These are phyloP conservation scores for Salix brachista DNA, from an alignment of 345 rosid genomes.

Conservation along the genomic window DNA sequence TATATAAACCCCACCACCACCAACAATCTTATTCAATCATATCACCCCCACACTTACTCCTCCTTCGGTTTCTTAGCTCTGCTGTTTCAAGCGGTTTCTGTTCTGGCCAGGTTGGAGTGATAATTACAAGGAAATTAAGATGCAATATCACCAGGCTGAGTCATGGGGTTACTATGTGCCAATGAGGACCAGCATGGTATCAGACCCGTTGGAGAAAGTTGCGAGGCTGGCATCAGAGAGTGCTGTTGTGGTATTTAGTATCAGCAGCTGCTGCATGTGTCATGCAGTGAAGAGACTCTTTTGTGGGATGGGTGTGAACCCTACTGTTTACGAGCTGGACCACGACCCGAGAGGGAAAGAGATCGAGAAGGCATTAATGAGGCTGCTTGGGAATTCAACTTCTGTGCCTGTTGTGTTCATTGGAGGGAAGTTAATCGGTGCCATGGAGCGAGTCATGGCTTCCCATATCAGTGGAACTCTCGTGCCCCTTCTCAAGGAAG, in stretches of 20 bases:
- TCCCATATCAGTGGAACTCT: slow-evolving; percentile 61
- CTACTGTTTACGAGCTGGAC: slow-evolving; percentile 57
- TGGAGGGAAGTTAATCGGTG: slow-evolving; percentile 59
- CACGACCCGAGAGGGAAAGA: slow-evolving; percentile 56
- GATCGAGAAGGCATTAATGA: slow-evolving; percentile 42
- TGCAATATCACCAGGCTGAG: slow-evolving; percentile 12
- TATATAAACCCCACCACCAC: background rate
- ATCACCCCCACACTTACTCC: background rate
- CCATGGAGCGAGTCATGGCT: slow-evolving; percentile 65
- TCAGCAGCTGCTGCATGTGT: slow-evolving; percentile 67
- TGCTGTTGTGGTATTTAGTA: slow-evolving; percentile 65
- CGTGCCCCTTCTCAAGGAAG: slow-evolving; percentile 68
- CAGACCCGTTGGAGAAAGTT: slow-evolving; percentile 46
- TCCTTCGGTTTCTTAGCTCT: background rate
- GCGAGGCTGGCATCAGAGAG: slow-evolving; percentile 52
- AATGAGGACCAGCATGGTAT: slow-evolving; percentile 3
- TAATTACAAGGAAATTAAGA: background rate
- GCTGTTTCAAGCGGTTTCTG: background rate
- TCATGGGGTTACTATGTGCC: slow-evolving; percentile 18
- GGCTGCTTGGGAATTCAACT: slow-evolving; percentile 26
- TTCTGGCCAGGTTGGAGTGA: background rate
- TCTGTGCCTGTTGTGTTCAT: slow-evolving; percentile 55
- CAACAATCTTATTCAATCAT: background rate
- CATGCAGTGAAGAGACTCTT: slow-evolving; percentile 66
- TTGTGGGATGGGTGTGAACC: slow-evolving; percentile 70